Conservation (phyloP, 768 basidiomycete species). For the Clitopilus hobsonii region DNA sequence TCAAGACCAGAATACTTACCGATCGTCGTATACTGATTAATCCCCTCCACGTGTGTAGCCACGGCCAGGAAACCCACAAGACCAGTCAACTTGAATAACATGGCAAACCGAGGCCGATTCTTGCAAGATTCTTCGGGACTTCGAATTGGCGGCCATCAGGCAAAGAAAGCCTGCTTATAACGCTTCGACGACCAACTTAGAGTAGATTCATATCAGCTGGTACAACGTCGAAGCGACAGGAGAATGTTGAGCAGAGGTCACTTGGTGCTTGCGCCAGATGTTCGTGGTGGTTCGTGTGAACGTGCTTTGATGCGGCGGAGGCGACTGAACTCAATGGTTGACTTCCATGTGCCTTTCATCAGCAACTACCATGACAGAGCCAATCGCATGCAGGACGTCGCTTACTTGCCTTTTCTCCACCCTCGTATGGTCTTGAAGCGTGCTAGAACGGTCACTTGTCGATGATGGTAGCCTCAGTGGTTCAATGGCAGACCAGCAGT, state of each 20-base stretch:
- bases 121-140: background rate
- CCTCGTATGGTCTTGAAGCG: background rate
- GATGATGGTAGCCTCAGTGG: no score
- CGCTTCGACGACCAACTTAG: background rate
- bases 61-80: slow-evolving; percentile 2
- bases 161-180: background rate
- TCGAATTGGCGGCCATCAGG: no score
- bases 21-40: slow-evolving; percentile 10
- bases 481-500: no score
- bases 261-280: background rate
- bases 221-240: background rate
- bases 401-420: background rate
- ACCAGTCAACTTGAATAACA: background rate
- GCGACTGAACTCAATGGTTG: no score
- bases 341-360: no score
- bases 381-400: background rate
- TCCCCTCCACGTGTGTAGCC: slow-evolving; percentile 1
- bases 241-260: background rate
- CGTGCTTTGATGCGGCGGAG: no score
- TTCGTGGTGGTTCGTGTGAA: background rate
- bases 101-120: background rate
- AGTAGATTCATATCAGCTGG: background rate
- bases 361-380: no score
- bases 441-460: background rate
- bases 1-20: no score